These are phyloP conservation scores for Trichoderma cornu-damae DNA, from an alignment of 2,329 filamentous ascomycete genomes.

Conservation along the genomic window DNA sequence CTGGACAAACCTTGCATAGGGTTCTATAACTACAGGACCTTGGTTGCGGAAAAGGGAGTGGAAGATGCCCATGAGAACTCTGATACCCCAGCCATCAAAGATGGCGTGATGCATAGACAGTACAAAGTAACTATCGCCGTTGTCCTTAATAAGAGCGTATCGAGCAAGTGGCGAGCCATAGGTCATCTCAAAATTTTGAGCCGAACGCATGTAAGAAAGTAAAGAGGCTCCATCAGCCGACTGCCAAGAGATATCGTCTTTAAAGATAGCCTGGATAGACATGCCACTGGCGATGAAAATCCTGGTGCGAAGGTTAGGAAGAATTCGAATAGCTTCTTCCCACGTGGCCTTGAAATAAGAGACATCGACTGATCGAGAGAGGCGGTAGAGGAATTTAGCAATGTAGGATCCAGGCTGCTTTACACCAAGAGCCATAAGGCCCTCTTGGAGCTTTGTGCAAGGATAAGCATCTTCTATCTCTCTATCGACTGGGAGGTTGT, in stretches of 20 bases:
- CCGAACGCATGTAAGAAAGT: neutral
- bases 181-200: neutral
- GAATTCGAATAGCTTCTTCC: slow-evolving; percentile 19
- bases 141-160: slow-evolving; percentile 6
- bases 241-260: slow-evolving; percentile 16
- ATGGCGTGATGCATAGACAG: slow-evolving; percentile 22
- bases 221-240: neutral
- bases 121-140: slow-evolving; percentile 13
- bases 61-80: neutral
- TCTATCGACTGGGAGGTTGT: neutral
- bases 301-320: slow-evolving; percentile 22
- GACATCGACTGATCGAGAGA: slow-evolving; percentile 15
- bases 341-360: slow-evolving; percentile 20
- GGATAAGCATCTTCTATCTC: slow-evolving; percentile 34
- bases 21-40: neutral
- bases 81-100: slow-evolving; percentile 22
- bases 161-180: slow-evolving; percentile 6
- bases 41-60: neutral
- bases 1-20: slow-evolving; percentile 11
- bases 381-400: slow-evolving; percentile 19
- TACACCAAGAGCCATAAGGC: slow-evolving; percentile 30
- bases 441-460: slow-evolving; percentile 36
- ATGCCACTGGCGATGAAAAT: slow-evolving; percentile 18
- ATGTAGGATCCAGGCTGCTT: slow-evolving; percentile 25
- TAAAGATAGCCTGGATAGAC: slow-evolving; percentile 19